Base-by-base conservation (phyloP, 176 grass and related monocot genomes). In the Eragrostis nindensis region DNA sequence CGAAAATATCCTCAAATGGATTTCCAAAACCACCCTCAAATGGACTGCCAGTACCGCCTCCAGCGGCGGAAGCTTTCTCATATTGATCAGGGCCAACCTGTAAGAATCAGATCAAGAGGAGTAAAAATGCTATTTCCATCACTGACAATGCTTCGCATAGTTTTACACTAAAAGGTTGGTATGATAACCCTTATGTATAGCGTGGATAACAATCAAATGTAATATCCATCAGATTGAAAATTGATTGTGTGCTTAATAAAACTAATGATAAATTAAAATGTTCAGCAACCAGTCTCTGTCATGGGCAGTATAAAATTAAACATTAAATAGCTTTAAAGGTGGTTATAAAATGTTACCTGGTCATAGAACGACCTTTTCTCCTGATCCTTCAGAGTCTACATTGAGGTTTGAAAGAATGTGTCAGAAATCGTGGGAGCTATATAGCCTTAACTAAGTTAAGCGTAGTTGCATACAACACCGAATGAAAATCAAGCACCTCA, bases 331-430 rank as follows among this genome's bases (percentile, higher is more conserved):
- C 64, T 32, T 22, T 11, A 45, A 52, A 78, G 39, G 27, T 29
- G 29, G 5, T 40, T 38, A 24, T 22, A 52, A 45, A 60, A 22
- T 61, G 38, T 48, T 70, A 99, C 96, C 96, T 95, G 96, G 49
- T 99, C 96, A 89, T 99, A 99, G 24, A 99, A 47, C 14, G 86
- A 82, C 65, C 90, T 90, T 77, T 99, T 99, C 30, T 93, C 43
- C 54, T 99, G 92, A 88, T 99, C 96, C 82, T 95, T 99, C 57
- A 99, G 85, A 62, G 93, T 94, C 96, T 99, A 90, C 22, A 84
- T 67, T 70, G 52, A 57, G 61, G 27, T 59, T 56, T 18, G 15
- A 49, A 68, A 21, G 21, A 43, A 73, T 62, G 26, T 39, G 39
- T 83, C 59, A 46, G 32, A 49, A 71, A 30, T 70, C 29, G 60